Evolutionary conservation across 441 rosid genomes (phyloP).

Genomic region (Erysimum pusillum): DNA sequence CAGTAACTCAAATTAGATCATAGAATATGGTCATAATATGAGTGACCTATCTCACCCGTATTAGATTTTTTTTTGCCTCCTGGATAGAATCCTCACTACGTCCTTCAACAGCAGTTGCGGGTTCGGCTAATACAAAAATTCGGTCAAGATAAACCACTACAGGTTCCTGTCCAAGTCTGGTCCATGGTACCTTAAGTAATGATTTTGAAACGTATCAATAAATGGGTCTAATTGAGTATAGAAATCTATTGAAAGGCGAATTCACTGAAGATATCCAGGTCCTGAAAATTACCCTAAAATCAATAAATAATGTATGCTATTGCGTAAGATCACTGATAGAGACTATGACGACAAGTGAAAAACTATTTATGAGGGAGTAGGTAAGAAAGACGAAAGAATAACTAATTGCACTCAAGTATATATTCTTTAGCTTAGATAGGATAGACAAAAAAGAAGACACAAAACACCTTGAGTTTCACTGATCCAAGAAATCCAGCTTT

Average conservation of each 20-base stretch:
- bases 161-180: slow-evolving; percentile 99
- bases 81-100: slow-evolving; percentile 86
- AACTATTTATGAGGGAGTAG: not conserved
- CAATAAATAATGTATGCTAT: slow-evolving; percentile 4
- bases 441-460: slow-evolving; percentile 7
- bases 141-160: slow-evolving; percentile 91
- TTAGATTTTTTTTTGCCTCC: slow-evolving; percentile 86
- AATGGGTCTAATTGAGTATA: slow-evolving; percentile 32
- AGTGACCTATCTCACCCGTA: slow-evolving; percentile 72
- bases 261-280: slow-evolving; percentile 2
- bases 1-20: slow-evolving; percentile 26
- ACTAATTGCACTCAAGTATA: slow-evolving; percentile 3
- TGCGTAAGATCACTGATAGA: slow-evolving; percentile 21
- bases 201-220: slow-evolving; percentile 25
- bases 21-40: slow-evolving; percentile 41
- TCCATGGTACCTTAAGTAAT: slow-evolving; percentile 93
- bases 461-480: slow-evolving; percentile 71
- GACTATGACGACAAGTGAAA: slow-evolving; percentile 16
- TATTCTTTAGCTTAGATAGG: slow-evolving; percentile 13
- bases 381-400: slow-evolving; percentile 1
- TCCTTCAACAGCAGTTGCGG: slow-evolving; percentile 89
- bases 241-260: slow-evolving; percentile 18
- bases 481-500: slow-evolving; percentile 99
- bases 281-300: not conserved
- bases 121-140: slow-evolving; percentile 90